Conservation (phyloP, 257 asterid species). For the Solanum tarijense region DNA sequence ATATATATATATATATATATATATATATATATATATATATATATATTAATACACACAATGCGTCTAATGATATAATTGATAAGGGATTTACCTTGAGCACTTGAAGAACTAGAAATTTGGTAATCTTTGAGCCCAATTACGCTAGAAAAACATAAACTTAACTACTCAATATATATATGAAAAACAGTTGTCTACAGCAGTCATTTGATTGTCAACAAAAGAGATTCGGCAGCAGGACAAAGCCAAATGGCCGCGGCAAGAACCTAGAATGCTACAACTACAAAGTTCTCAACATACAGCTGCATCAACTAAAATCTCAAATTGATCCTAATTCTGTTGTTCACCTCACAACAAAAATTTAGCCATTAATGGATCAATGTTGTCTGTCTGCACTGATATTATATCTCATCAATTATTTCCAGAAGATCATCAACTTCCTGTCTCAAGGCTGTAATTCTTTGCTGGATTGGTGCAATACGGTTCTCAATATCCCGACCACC, state of each 20-base stretch:
- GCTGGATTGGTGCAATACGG: conserved; percentile 75
- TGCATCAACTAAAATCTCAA: background rate
- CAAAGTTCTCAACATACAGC: background rate
- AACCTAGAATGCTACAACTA: background rate
- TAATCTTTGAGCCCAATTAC: background rate
- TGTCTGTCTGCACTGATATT: background rate
- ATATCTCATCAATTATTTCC: conserved; percentile 78
- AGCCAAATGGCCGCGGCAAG: background rate
- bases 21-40: no score
- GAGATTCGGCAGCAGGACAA: background rate
- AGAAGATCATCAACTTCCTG: conserved; percentile 90
- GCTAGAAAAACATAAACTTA: background rate
- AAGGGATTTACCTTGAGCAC: no score
- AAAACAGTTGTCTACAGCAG: background rate
- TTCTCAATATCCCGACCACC: conserved; percentile 71
- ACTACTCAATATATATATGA: background rate
- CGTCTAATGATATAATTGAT: background rate
- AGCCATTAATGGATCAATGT: conserved; percentile 7
- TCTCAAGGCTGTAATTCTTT: conserved; percentile 59
- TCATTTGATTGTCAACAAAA: background rate
- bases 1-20: no score
- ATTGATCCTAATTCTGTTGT: background rate
- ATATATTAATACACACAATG: background rate
- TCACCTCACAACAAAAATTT: conserved; percentile 20
- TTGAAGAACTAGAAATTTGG: background rate